Evolutionary conservation across 176 grass and related monocot species (phyloP).

Genomic region (Aegilops speltoides): DNA sequence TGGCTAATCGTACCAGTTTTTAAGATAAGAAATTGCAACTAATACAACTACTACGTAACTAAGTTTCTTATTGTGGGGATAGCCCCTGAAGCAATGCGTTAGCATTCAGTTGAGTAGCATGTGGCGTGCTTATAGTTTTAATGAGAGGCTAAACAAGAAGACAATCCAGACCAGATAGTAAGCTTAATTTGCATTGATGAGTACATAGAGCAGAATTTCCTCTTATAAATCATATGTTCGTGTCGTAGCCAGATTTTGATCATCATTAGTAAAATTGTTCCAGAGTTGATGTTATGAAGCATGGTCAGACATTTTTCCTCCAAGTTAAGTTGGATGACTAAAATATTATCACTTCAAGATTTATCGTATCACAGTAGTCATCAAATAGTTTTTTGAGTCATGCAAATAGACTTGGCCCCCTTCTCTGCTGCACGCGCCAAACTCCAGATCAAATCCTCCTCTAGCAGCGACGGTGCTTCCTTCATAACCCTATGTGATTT

Average conservation of each 20-base stretch:
- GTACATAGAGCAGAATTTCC: not conserved
- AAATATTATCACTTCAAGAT: not conserved
- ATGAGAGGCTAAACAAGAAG: not conserved
- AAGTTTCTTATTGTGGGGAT: not conserved
- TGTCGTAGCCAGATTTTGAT: not conserved
- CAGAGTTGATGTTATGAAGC: not conserved
- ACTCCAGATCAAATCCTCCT: too few relatives aligned
- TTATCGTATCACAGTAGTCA: too few relatives aligned
- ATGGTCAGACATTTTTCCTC: not conserved
- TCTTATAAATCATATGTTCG: not conserved
- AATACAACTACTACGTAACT: not conserved
- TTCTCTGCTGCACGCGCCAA: too few relatives aligned
- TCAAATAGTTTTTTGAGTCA: too few relatives aligned
- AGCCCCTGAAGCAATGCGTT: not conserved
- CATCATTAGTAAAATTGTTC: not conserved
- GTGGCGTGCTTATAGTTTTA: not conserved
- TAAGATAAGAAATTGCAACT: not conserved
- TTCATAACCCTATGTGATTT: too few relatives aligned
- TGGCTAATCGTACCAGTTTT: not conserved
- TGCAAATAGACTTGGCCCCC: too few relatives aligned
- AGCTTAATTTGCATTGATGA: not conserved
- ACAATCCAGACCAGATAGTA: not conserved
- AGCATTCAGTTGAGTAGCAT: not conserved
- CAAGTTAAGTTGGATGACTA: not conserved
- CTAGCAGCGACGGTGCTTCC: too few relatives aligned